Percentiles rank a stretch among this genome's conserved stretches.
phyloP scores from a whole-genome alignment of 2,329 filamentous ascomycete genomes.

The Alternaria sp. region DNA sequence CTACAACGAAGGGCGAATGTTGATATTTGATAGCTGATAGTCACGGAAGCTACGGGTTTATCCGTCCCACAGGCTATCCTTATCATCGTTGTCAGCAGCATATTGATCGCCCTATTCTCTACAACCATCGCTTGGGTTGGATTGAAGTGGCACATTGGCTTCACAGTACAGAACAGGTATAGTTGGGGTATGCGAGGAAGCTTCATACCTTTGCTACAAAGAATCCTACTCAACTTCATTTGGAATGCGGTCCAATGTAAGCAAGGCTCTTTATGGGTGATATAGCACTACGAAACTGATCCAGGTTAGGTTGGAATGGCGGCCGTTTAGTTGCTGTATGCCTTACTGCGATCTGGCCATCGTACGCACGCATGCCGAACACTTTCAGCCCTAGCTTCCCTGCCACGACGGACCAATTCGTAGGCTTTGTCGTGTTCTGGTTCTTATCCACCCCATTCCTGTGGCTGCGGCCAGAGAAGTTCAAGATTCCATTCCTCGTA shows the following conservation, averaged over 20 bases:
- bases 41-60: constrained; percentile 52
- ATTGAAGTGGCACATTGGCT: constrained; percentile 60
- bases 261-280: constrained; percentile 15
- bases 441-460: constrained; percentile 55
- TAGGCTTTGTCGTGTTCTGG: constrained; percentile 49
- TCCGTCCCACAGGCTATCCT: constrained; percentile 59
- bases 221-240: constrained; percentile 60
- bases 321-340: constrained; percentile 46
- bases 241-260: constrained; percentile 60
- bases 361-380: constrained; percentile 46
- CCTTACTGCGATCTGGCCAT: constrained; percentile 49
- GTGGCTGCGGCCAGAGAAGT: constrained; percentile 60
- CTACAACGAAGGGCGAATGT: neutral
- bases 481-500: constrained; percentile 58
- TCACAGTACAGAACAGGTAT: constrained; percentile 60
- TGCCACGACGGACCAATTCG: constrained; percentile 47
- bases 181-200: constrained; percentile 60
- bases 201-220: constrained; percentile 59
- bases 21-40: constrained; percentile 6
- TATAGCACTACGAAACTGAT: neutral
- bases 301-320: constrained; percentile 45
- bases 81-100: constrained; percentile 56
- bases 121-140: constrained; percentile 59
- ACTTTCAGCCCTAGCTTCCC: constrained; percentile 45
- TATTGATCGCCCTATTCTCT: constrained; percentile 56